A percentile compares a stretch with the other conserved stretches of the same genome.
Conservation (phyloP, 768 basidiomycete genomes). For the Rhizopogon rudus region DNA sequence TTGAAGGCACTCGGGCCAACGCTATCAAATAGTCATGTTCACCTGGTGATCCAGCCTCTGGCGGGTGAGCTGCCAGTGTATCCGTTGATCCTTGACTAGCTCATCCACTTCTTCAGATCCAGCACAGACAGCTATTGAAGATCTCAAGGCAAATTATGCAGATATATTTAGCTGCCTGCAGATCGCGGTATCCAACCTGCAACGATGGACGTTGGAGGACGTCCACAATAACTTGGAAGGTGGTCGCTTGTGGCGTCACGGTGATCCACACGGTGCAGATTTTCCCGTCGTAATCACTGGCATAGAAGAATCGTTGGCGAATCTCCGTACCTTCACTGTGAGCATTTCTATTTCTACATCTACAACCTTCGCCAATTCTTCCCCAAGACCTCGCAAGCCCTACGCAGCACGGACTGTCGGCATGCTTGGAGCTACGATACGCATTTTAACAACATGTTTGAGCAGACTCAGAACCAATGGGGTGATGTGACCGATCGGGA, state of each 20-base stretch:
- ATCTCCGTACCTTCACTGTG: too few species aligned
- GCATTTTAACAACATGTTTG: not conserved
- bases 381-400: too few species aligned
- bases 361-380: too few species aligned
- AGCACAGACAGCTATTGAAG: not conserved
- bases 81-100: not conserved
- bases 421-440: not conserved
- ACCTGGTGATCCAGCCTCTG: not conserved
- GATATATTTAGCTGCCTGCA: not conserved
- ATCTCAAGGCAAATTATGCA: not conserved
- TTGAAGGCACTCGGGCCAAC: not conserved
- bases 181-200: not conserved
- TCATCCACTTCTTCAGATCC: not conserved
- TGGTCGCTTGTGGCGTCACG: not conserved
- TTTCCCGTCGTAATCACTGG: too few species aligned
- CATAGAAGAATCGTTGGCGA: too few species aligned
- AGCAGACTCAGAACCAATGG: not conserved
- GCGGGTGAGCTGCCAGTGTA: not conserved
- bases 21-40: not conserved
- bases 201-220: not conserved
- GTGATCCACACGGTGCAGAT: too few species aligned
- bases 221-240: not conserved
- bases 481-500: not conserved
- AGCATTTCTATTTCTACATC: too few species aligned
- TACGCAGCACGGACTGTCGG: not conserved